A percentile compares a stretch with the other conserved stretches of the same genome.
Conservation (phyloP, 2,329 filamentous ascomycete species). For the Trichoderma harzianum region DNA sequence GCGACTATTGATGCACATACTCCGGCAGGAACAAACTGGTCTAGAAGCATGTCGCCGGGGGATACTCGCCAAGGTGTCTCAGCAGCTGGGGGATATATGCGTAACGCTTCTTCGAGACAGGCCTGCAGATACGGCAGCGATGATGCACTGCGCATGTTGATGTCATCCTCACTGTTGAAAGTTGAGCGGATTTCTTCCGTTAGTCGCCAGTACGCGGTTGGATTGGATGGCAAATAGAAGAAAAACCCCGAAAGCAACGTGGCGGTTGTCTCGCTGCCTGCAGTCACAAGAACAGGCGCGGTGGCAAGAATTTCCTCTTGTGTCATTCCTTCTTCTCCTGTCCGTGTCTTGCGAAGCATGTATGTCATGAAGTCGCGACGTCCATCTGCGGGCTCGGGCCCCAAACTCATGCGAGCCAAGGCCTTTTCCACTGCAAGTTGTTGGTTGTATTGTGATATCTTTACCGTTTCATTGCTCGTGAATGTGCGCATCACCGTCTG, state of each 20-base stretch:
- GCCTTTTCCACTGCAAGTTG: background rate
- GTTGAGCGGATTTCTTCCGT: background rate
- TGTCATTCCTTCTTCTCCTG: conserved; percentile 28
- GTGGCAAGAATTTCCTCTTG: conserved; percentile 25
- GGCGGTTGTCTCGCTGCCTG: conserved; percentile 36
- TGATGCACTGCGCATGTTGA: conserved; percentile 25
- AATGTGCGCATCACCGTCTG: too few species aligned
- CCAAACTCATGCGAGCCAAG: conserved; percentile 21
- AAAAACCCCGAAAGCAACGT: conserved; percentile 30
- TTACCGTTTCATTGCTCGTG: too few species aligned
- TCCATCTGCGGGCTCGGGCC: conserved; percentile 22
- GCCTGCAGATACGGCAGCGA: too few species aligned
- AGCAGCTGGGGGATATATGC: conserved; percentile 36
- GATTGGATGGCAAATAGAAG: conserved; percentile 33
- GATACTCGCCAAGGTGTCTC: conserved; percentile 30
- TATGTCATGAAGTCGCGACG: conserved; percentile 26
- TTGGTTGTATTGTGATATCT: too few species aligned
- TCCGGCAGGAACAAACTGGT: conserved; percentile 30
- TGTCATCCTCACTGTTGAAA: conserved; percentile 31
- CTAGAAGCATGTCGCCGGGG: conserved; percentile 33
- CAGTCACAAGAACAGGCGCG: conserved; percentile 26
- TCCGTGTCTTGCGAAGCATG: conserved; percentile 30
- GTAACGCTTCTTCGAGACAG: conserved; percentile 24
- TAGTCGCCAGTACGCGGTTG: conserved; percentile 23
- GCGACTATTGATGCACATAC: too few species aligned